Evolutionary conservation across 202 grass and related monocot species (phyloP), one percentile per base, ranked within the genome.

Genomic region (Zoysia matrella): DNA sequence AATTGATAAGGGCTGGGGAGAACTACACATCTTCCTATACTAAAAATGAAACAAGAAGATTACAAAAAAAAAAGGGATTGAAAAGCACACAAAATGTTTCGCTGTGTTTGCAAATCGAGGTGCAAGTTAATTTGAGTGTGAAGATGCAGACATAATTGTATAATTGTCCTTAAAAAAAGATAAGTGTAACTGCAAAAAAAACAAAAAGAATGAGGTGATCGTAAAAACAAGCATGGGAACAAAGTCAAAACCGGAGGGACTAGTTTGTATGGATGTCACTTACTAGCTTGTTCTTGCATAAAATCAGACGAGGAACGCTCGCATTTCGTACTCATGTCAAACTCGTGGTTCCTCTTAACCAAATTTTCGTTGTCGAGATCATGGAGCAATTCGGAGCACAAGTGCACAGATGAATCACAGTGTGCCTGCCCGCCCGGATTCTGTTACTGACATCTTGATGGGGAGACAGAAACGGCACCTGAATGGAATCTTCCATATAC

Each of bases 401-500:
- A 40, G 62, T 64, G 22, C 22, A 57, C 43, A 9, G 16, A 47
- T 55, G 50, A n/a, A 51, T 85, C 64, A 6, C 66, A 11, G 64
- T 7, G 18, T 82, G 73, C 41, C 22, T 30, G 22, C 22, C 22
- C 22, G 22, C 22, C 22, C 22, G 22, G 22, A 30, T 30, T 3
- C 10, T 43, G 61, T 22, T 89, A 77, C 30, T 60, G 73, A 41
- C 78, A 62, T 11, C 52, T 69, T 69, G 60, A 77, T 8, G 67
- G 67, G 51, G 73, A 66, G 4, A 13, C 76, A 65, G 22, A 72
- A 85, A 81, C 7, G 65, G 82, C 39, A 85, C 53, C 72, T 6
- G 13, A 54, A 54, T n/a, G 68, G 78, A 78, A 82, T 89, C 78
- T 82, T 78, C 74, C 22, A 71, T 71, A 71, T 61, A 2, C 52